A percentile compares a stretch with the other conserved stretches of the same genome.
phyloP scores from a whole-genome alignment of 768 basidiomycete genomes.

The Lentinula sp. region DNA sequence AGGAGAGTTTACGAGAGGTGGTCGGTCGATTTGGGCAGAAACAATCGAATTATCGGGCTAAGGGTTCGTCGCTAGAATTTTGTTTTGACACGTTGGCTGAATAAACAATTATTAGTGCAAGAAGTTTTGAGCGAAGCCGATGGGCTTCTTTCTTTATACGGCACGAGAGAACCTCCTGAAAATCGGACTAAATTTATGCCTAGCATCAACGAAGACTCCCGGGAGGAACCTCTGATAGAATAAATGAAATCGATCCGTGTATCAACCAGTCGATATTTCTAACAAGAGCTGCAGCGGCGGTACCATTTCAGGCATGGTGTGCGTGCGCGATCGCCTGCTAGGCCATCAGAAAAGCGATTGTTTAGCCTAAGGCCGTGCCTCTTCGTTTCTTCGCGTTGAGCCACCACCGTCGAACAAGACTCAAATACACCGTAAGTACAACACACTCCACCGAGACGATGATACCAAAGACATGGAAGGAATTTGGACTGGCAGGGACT shows the following conservation, averaged over 20 bases:
- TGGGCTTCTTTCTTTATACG: constrained; percentile 25
- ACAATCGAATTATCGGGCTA: constrained; percentile 33
- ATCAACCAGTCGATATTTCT: not conserved
- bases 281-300: not conserved
- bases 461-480: constrained; percentile 49
- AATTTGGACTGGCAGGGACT: constrained; percentile 51
- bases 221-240: constrained; percentile 2
- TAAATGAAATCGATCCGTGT: not conserved
- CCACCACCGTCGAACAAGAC: constrained; percentile 61
- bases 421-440: constrained; percentile 38
- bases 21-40: constrained; percentile 14
- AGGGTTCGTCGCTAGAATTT: constrained; percentile 23
- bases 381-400: constrained; percentile 38
- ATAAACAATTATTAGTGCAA: constrained; percentile 23
- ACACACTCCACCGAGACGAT: constrained; percentile 40
- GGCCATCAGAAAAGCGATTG: not conserved
- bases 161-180: constrained; percentile 11
- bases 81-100: not conserved
- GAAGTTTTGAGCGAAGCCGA: constrained; percentile 35
- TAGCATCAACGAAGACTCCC: constrained; percentile 1
- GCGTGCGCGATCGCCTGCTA: not conserved
- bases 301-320: not conserved
- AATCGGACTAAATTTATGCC: constrained; percentile 1
- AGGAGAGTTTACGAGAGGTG: constrained; percentile 29
- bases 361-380: constrained; percentile 7